Evolutionary conservation across 2,329 filamentous ascomycete species (phyloP).

Genomic region (Leptographium flavum): DNA sequence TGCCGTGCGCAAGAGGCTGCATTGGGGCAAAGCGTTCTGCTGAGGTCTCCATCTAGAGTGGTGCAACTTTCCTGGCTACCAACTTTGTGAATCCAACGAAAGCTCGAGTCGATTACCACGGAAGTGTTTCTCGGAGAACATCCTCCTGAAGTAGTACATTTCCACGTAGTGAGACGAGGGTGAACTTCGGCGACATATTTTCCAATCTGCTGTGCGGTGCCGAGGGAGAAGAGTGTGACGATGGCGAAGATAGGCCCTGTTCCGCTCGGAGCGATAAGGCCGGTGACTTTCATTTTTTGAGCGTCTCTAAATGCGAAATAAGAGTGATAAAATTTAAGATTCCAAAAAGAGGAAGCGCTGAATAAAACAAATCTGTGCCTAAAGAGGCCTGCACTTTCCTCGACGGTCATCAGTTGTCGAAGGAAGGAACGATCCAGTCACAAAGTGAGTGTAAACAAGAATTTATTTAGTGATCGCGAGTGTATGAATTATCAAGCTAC

Average conservation of each 20-base stretch:
- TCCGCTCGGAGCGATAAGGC: background rate
- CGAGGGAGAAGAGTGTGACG: background rate
- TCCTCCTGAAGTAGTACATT: slow-evolving; percentile 32
- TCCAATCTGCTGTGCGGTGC: slow-evolving; percentile 6
- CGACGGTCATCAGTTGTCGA: no score
- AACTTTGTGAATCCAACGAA: slow-evolving; percentile 6
- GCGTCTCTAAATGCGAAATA: no score
- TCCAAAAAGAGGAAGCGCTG: no score
- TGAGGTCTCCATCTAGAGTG: background rate
- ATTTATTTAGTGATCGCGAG: no score
- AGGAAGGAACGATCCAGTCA: no score
- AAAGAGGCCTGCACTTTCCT: no score
- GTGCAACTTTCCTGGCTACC: slow-evolving; percentile 2
- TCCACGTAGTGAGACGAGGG: slow-evolving; percentile 33
- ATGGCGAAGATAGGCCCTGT: background rate
- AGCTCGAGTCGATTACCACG: slow-evolving; percentile 33
- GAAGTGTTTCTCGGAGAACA: slow-evolving; percentile 31
- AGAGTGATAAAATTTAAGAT: no score
- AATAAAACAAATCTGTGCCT: no score
- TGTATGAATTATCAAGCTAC: no score
- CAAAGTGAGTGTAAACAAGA: no score
- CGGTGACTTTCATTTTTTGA: background rate
- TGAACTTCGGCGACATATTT: slow-evolving; percentile 22
- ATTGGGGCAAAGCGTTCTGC: slow-evolving; percentile 7
- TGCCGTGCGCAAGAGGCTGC: slow-evolving; percentile 7